These are phyloP conservation scores for Moesziomyces parantarcticus DNA, from an alignment of 1,284 basidiomycete genomes.

Conservation along the genomic window DNA sequence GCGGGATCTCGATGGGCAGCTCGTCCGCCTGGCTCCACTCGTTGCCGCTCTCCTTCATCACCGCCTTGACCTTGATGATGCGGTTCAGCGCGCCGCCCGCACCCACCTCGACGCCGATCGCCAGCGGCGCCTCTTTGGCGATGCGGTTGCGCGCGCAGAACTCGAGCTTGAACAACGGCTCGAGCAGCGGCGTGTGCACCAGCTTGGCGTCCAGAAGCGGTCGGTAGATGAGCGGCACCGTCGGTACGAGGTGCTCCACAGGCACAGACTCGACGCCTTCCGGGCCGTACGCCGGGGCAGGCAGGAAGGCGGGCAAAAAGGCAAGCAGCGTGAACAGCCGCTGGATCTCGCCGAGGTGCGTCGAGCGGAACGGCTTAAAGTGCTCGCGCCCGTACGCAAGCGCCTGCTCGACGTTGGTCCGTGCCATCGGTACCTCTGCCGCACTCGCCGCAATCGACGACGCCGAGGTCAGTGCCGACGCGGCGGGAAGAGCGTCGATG, in stretches of 20 bases:
- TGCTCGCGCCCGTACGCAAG: slow-evolving; percentile 78
- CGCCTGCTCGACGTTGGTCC: slow-evolving; percentile 69
- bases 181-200: slow-evolving; percentile 76
- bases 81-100: slow-evolving; percentile 85
- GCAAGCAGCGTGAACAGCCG: slow-evolving; percentile 80
- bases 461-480: not conserved
- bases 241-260: slow-evolving; percentile 35
- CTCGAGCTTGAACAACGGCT: slow-evolving; percentile 84
- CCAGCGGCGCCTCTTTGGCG: slow-evolving; percentile 85
- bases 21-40: slow-evolving; percentile 91
- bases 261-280: slow-evolving; percentile 30
- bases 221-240: slow-evolving; percentile 52
- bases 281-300: slow-evolving; percentile 27
- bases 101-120: slow-evolving; percentile 88
- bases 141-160: slow-evolving; percentile 87
- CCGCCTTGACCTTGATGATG: slow-evolving; percentile 89
- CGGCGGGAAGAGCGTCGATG: slow-evolving; percentile 17
- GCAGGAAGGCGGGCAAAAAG: slow-evolving; percentile 73
- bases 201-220: slow-evolving; percentile 45
- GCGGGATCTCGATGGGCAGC: slow-evolving; percentile 91
- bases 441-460: not conserved
- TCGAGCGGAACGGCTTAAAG: slow-evolving; percentile 77
- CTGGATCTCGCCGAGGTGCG: slow-evolving; percentile 77
- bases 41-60: slow-evolving; percentile 89
- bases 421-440: slow-evolving; percentile 3